Percentiles rank a stretch among this genome's conserved stretches.
Evolutionary conservation across 2,329 filamentous ascomycete genomes (phyloP).

Genomic region (Thielaviopsis populi): DNA sequence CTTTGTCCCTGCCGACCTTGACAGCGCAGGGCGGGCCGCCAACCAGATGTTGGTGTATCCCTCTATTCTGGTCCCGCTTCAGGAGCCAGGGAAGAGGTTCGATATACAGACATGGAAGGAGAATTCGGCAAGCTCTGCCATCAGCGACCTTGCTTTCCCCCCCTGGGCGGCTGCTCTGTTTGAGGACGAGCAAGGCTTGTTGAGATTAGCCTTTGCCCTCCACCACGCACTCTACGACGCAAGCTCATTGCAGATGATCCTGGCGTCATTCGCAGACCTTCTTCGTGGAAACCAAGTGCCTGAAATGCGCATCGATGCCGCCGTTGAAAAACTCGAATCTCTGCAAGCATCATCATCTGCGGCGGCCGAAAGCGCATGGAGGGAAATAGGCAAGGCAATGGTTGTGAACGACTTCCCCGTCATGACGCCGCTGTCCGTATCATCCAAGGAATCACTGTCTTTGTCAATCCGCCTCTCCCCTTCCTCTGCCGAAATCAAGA

Average conservation of each 20-base stretch:
- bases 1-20: constrained; percentile 39
- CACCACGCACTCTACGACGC: constrained; percentile 85
- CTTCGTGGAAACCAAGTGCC: constrained; percentile 19
- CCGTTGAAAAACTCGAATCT: background rate
- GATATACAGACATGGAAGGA: constrained; percentile 27
- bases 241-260: constrained; percentile 49
- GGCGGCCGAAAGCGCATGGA: constrained; percentile 47
- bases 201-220: constrained; percentile 32
- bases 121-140: constrained; percentile 23
- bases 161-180: constrained; percentile 49
- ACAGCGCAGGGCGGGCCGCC: background rate
- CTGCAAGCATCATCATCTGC: constrained; percentile 1
- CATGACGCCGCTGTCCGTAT: constrained; percentile 46
- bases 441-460: constrained; percentile 24
- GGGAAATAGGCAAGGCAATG: constrained; percentile 33
- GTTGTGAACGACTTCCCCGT: constrained; percentile 60
- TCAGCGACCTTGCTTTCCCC: constrained; percentile 35
- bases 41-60: constrained; percentile 12
- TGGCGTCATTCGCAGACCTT: constrained; percentile 38
- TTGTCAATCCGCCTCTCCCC: background rate
- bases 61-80: background rate
- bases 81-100: constrained; percentile 19
- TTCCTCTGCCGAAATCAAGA: constrained; percentile 31
- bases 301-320: background rate
- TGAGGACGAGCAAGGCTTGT: constrained; percentile 17